Percentiles rank a stretch among this genome's conserved stretches.
These are phyloP conservation scores for Naganishia randhawae DNA, from an alignment of 768 basidiomycete species.

Conservation along the genomic window DNA sequence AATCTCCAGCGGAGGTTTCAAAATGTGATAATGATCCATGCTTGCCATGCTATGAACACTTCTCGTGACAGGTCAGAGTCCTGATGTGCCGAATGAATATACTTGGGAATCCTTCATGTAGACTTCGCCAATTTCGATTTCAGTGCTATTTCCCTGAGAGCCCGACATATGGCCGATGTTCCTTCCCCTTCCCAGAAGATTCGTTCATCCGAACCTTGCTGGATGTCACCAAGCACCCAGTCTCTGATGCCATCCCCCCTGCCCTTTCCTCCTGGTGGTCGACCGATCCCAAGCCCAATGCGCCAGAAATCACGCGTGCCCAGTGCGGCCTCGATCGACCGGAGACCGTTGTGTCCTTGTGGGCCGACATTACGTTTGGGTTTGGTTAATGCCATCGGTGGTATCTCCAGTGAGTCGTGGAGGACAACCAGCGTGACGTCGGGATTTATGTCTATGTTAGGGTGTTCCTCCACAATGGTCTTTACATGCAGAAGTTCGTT, in stretches of 20 bases:
- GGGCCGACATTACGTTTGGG: constrained; percentile 17
- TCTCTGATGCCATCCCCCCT: constrained; percentile 20
- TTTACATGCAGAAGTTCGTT: background rate
- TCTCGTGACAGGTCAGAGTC: background rate
- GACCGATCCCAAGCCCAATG: constrained; percentile 29
- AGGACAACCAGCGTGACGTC: constrained; percentile 22
- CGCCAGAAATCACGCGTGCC: constrained; percentile 27
- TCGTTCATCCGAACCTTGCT: constrained; percentile 26
- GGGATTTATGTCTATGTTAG: background rate
- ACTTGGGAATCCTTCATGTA: background rate
- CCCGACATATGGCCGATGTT: background rate
- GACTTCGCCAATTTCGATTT: background rate
- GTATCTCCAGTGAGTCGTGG: constrained; percentile 29
- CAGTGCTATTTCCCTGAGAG: background rate
- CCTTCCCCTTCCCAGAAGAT: constrained; percentile 32
- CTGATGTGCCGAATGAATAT: background rate
- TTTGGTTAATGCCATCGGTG: constrained; percentile 3
- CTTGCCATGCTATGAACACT: no score
- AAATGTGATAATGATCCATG: no score
- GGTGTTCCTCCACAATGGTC: background rate
- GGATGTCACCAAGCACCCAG: constrained; percentile 29
- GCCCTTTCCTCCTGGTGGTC: constrained; percentile 17
- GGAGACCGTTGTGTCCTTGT: constrained; percentile 32
- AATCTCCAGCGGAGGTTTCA: no score
- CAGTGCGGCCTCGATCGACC: constrained; percentile 27